Base-by-base conservation (phyloP, 176 grass and related monocot genomes). In the Echinochloa phyllopogon region DNA sequence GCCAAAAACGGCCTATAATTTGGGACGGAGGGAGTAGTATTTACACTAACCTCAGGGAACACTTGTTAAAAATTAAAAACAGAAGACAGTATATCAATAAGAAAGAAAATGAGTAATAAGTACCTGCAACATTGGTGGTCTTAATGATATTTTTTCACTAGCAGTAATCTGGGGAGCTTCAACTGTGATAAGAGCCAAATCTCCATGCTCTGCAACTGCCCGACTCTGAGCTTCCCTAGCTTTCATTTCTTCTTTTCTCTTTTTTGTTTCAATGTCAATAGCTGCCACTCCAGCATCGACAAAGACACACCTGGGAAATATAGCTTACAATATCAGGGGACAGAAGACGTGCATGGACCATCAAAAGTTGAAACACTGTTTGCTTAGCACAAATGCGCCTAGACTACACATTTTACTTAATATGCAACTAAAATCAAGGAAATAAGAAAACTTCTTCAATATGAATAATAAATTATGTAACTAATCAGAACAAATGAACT, bases 241-340 rank as follows among this genome's bases (percentile, higher is more conserved):
- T 91, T 98, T 95, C 89, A 98, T 92, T 95, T 98, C 93, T 89
- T 98, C 93, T 87, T 98, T 95, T 76, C 69, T 95, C 81, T 80
- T 98, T 82, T 91, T 98, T 59, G 96, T 95, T 87, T 98, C 93
- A 64, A 98, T 92, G 67, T 98, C 96, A 83, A 99, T 86, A 57
- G 85, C 70, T 69, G 96, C 93, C 78, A 99, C 91, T 62, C 96
- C 96, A 88, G 93, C 93, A 87, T 99, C 96, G 38, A 99, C 96
- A 89, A 94, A 99, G 51, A 99, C 96, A 78, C 96, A 99, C 89
- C 96, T 98, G 80, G 27, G 80, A 57, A 81, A 42, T 68, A 87
- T 74, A 82, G 49, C 68, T 83, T 65, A 73, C 37, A 72, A 59
- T n/a, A 48, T 86, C 57, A 90, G 78, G 12, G 61, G 16, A 82